phyloP scores from a whole-genome alignment of 179 eudicot species.

The Vitellaria paradoxa region DNA sequence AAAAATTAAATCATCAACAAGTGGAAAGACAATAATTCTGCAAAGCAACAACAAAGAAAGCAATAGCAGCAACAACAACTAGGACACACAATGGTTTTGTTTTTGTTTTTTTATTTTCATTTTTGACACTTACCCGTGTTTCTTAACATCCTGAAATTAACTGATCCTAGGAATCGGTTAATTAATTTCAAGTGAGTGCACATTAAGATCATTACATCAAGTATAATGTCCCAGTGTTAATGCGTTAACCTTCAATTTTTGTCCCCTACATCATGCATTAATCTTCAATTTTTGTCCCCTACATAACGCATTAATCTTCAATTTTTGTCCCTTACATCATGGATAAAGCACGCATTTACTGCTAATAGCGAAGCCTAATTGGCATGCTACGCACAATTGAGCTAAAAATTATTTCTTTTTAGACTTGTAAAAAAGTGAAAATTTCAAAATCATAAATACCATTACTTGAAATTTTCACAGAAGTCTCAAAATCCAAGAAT shows the following conservation, averaged over 20 bases:
- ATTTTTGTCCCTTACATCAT: no score
- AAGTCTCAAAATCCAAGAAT: neutral
- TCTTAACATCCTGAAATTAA: neutral
- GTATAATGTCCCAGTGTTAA: neutral
- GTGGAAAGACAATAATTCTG: neutral
- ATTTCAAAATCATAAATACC: neutral
- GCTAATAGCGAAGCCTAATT: neutral
- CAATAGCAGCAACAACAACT: neutral
- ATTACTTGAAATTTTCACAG: neutral
- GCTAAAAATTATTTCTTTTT: neutral
- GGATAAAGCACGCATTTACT: no score
- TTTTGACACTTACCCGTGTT: neutral
- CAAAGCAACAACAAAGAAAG: neutral
- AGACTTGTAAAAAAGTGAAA: neutral
- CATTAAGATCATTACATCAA: neutral
- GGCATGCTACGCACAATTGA: neutral
- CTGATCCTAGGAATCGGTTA: neutral
- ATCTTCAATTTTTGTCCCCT: no score
- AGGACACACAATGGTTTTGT: neutral
- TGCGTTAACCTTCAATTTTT: constrained; percentile 3
- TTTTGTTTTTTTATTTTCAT: neutral
- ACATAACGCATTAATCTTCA: neutral
- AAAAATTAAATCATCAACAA: constrained; percentile 1
- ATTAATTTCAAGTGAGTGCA: neutral
- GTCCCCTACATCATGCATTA: no score